Evolutionary conservation across 2,329 filamentous ascomycete genomes (phyloP).

Genomic region (Colletotrichum sp.): DNA sequence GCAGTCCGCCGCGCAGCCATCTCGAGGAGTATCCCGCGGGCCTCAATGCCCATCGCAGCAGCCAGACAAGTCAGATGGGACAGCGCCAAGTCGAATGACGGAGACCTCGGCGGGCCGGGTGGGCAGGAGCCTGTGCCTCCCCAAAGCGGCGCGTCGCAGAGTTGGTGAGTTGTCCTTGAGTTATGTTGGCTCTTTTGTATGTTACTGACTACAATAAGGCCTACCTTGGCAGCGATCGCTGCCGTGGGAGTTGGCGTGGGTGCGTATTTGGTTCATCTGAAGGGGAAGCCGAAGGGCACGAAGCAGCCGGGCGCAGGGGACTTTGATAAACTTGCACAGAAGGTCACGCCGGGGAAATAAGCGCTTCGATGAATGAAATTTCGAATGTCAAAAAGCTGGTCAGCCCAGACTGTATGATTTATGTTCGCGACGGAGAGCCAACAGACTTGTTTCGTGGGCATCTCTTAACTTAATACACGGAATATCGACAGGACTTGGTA

Average conservation of each 20-base stretch:
- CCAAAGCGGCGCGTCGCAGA: background rate
- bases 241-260: conserved; percentile 6
- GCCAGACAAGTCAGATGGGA: background rate
- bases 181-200: background rate
- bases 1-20: background rate
- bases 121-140: conserved; percentile 17
- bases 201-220: background rate
- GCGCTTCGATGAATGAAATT: background rate
- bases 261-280: conserved; percentile 12
- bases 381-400: background rate
- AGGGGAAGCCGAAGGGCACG: conserved; percentile 2
- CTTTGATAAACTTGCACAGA: background rate
- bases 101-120: conserved; percentile 17
- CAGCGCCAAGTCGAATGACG: background rate
- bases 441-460: background rate
- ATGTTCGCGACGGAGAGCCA: background rate
- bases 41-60: background rate
- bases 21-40: background rate
- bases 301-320: background rate
- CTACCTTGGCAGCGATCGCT: conserved; percentile 10
- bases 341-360: background rate
- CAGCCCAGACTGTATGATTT: too few relatives aligned
- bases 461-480: background rate
- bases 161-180: background rate
- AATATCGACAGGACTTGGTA: background rate